A percentile compares a stretch with the other conserved stretches of the same genome.
Evolutionary conservation across 805 yeast species (phyloP).

Genomic region (Komagataella kurtzmanii): DNA sequence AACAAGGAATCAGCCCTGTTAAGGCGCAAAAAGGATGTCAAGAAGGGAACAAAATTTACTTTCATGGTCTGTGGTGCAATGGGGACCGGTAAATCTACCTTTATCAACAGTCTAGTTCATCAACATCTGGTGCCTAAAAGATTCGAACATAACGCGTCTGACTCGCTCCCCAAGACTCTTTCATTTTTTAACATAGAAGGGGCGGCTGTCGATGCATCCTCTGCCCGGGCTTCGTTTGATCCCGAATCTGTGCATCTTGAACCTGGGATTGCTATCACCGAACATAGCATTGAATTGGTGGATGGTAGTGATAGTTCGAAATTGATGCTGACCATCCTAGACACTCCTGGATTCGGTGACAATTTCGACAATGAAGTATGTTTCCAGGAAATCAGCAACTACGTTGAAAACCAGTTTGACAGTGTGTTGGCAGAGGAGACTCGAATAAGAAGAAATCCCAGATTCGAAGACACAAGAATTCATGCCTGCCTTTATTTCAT

Average conservation of each 20-base stretch:
- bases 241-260: slow-evolving; percentile 48
- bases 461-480: slow-evolving; percentile 65
- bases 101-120: slow-evolving; percentile 54
- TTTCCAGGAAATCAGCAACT: slow-evolving; percentile 49
- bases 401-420: slow-evolving; percentile 67
- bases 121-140: slow-evolving; percentile 49
- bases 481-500: slow-evolving; percentile 64
- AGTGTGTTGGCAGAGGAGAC: slow-evolving; percentile 77
- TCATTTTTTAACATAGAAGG: slow-evolving; percentile 50
- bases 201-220: slow-evolving; percentile 31
- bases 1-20: slow-evolving; percentile 11
- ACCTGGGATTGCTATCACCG: slow-evolving; percentile 68
- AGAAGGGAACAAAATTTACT: slow-evolving; percentile 63
- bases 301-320: slow-evolving; percentile 45
- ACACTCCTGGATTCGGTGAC: slow-evolving; percentile 52
- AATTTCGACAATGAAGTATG: slow-evolving; percentile 50
- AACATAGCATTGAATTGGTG: slow-evolving; percentile 42
- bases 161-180: slow-evolving; percentile 28
- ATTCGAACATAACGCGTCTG: slow-evolving; percentile 19
- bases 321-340: slow-evolving; percentile 38
- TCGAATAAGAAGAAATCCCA: slow-evolving; percentile 73
- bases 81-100: slow-evolving; percentile 72
- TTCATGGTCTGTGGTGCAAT: slow-evolving; percentile 60
- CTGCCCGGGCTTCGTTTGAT: slow-evolving; percentile 36
- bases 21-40: slow-evolving; percentile 51